Base-by-base conservation (phyloP, 148 eudicot species). In the Heliamphora exappendiculata region DNA sequence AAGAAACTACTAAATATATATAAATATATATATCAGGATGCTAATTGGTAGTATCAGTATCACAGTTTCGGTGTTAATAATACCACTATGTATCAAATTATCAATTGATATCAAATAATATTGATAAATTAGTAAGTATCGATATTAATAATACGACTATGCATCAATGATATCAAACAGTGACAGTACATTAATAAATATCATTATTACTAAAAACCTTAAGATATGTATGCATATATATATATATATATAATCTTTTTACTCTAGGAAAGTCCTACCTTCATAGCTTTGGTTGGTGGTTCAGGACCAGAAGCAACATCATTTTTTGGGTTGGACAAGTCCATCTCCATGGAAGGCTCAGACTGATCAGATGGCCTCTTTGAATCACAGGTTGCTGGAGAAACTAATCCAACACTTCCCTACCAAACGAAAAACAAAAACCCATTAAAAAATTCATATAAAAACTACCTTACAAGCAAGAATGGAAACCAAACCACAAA, bases 281-380 rank as follows among this genome's bases (percentile, higher is more conserved):
- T 93, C 80, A 89, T 83, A 82, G 86, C 85, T 83, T 93, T 90
- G 83, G 88, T 41, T 53, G 85, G 84, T 81, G 74, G 74, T 65
- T 75, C 81, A 42, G 76, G 67, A 8, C 72, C 67, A 74, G 77
- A 17, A 67, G 74, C 16, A 74, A 33, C 78, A 74, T 81, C 76
- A 45, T 34, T 77, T 81, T 77, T 81, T 31, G 87, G 83, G 83
- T 88, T 89, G 41, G 86, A 81, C 76, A 82, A n/a, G n/a, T n/a
- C n/a, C n/a, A n/a, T n/a, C n/a, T n/a, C n/a, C n/a, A n/a, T n/a
- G n/a, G n/a, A n/a, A n/a, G n/a, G n/a, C n/a, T n/a, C n/a, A n/a
- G n/a, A n/a, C n/a, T n/a, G 87, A 59, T 84, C 85, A 80, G 89
- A 85, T 83, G 85, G 75, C 66, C 85, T 87, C 83, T 80, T 87